Conservation (phyloP, 2,329 filamentous ascomycete genomes). For the Aspergillus novofumigatus region DNA sequence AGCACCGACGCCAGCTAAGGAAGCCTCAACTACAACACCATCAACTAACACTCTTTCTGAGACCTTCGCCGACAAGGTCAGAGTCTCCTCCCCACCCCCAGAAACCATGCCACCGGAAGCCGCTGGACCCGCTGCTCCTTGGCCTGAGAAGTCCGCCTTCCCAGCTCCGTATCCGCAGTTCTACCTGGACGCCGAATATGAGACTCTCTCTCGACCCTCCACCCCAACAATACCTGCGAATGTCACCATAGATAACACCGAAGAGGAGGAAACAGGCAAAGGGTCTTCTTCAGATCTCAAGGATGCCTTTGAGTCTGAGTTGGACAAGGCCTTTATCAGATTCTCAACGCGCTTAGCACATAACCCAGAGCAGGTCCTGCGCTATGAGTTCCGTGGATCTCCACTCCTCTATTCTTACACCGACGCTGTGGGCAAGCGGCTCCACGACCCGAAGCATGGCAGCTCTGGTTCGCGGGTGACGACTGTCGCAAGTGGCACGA, state of each 20-base stretch:
- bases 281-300: constrained; percentile 48
- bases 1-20: constrained; percentile 6
- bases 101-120: constrained; percentile 29
- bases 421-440: constrained; percentile 66
- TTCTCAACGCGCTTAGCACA: constrained; percentile 74
- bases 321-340: constrained; percentile 73
- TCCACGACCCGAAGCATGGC: constrained; percentile 38
- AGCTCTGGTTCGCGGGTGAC: constrained; percentile 23
- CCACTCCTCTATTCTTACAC: constrained; percentile 77
- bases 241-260: constrained; percentile 41
- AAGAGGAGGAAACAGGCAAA: constrained; percentile 32
- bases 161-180: constrained; percentile 70
- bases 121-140: constrained; percentile 59
- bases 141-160: constrained; percentile 65
- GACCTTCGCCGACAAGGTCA: constrained; percentile 69
- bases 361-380: constrained; percentile 77
- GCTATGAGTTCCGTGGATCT: constrained; percentile 70
- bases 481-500: constrained; percentile 22
- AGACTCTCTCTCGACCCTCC: constrained; percentile 64
- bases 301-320: constrained; percentile 69
- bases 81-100: constrained; percentile 42
- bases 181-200: constrained; percentile 88
- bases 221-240: constrained; percentile 47
- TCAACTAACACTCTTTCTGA: constrained; percentile 46
- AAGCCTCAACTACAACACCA: constrained; percentile 32